Percentiles rank a stretch among this genome's conserved stretches.
phyloP scores from a whole-genome alignment of 805 yeast genomes.

The Yarrowia bubula region DNA sequence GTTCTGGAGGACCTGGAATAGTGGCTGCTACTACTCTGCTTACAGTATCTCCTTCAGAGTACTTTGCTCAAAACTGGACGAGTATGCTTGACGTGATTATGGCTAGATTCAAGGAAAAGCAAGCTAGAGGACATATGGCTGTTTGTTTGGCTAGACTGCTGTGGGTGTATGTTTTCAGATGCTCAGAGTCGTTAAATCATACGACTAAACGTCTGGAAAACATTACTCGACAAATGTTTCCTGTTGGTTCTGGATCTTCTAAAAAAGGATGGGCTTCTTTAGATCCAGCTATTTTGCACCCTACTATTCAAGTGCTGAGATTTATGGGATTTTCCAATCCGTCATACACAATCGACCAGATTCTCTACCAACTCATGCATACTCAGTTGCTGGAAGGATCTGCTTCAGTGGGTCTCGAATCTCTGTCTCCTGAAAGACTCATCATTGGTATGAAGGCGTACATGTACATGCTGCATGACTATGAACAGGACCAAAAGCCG shows the following conservation, averaged over 20 bases:
- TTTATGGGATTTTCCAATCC: conserved; percentile 75
- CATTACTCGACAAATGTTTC: conserved; percentile 56
- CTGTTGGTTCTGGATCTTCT: conserved; percentile 30
- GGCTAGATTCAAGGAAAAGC: conserved; percentile 63
- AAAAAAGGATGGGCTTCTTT: conserved; percentile 63
- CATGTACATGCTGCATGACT: conserved; percentile 65
- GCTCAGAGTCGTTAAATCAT: conserved; percentile 84
- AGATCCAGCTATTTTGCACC: conserved; percentile 59
- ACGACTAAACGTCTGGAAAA: conserved; percentile 75
- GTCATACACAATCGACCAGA: conserved; percentile 75
- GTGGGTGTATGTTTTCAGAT: conserved; percentile 87
- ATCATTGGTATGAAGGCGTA: conserved; percentile 70
- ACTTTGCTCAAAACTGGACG: conserved; percentile 73
- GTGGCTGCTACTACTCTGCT: conserved; percentile 64
- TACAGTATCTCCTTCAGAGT: conserved; percentile 74
- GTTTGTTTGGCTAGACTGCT: conserved; percentile 68
- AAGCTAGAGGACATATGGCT: conserved; percentile 47
- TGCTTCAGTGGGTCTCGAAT: conserved; percentile 50
- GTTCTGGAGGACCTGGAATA: conserved; percentile 7
- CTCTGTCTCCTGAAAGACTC: conserved; percentile 64
- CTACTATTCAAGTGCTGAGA: conserved; percentile 71
- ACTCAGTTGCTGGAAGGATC: conserved; percentile 43
- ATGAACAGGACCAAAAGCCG: conserved; percentile 57
- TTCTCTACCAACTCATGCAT: conserved; percentile 62
- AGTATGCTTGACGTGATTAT: conserved; percentile 59